phyloP scores from a whole-genome alignment of 192 early-diverging fungal species.

The Geosiphon pyriformis region DNA sequence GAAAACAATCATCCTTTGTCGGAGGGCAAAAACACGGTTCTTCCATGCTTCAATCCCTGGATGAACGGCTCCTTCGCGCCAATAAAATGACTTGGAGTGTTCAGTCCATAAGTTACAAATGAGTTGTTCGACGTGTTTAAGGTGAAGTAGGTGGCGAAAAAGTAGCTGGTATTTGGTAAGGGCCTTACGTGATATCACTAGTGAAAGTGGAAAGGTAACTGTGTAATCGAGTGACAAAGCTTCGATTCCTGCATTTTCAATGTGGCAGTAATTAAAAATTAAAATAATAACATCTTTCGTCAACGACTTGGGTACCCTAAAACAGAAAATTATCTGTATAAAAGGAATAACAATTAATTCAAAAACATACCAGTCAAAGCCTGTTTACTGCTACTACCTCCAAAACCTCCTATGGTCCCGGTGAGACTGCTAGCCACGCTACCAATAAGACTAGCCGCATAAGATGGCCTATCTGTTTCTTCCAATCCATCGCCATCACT shows the following conservation, averaged over 20 bases:
- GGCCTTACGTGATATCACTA: slow-evolving; percentile 79
- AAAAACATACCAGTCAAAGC: slow-evolving; percentile 11
- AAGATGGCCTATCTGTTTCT: slow-evolving; percentile 11
- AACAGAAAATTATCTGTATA: neutral
- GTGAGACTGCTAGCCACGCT: slow-evolving; percentile 6
- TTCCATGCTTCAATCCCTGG: slow-evolving; percentile 48
- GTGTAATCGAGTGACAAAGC: slow-evolving; percentile 76
- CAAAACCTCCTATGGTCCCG: slow-evolving; percentile 19
- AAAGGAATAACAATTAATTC: too few relatives aligned
- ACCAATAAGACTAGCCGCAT: slow-evolving; percentile 14
- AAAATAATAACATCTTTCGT: too few relatives aligned
- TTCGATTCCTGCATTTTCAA: slow-evolving; percentile 59
- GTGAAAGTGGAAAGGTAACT: slow-evolving; percentile 83
- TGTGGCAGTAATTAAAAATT: too few relatives aligned
- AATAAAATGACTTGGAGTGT: slow-evolving; percentile 47
- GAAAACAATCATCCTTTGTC: slow-evolving; percentile 83
- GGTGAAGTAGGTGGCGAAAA: slow-evolving; percentile 81
- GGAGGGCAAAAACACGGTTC: slow-evolving; percentile 63
- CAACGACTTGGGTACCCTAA: too few relatives aligned
- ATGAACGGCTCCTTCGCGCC: slow-evolving; percentile 40
- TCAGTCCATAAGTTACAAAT: slow-evolving; percentile 74
- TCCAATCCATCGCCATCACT: slow-evolving; percentile 30
- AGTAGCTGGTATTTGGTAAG: slow-evolving; percentile 88
- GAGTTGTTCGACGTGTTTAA: slow-evolving; percentile 84
- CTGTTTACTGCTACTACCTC: slow-evolving; percentile 9